These are phyloP conservation scores for Pholiota microspora DNA, from an alignment of 768 basidiomycete genomes.

Conservation along the genomic window DNA sequence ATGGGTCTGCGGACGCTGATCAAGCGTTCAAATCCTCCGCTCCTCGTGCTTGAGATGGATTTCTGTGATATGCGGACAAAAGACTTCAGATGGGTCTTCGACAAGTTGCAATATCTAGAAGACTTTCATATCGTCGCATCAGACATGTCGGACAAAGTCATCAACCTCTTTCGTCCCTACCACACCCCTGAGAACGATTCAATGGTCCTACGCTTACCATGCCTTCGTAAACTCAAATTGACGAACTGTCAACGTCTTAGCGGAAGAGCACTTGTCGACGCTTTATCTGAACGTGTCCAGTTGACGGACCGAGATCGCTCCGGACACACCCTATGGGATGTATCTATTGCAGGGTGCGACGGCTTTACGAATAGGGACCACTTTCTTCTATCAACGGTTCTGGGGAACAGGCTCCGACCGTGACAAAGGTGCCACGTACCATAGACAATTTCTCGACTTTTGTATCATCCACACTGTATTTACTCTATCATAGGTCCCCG, in stretches of 20 bases:
- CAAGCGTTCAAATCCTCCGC: constrained; percentile 56
- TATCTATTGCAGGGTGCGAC: constrained; percentile 39
- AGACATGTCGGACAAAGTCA: constrained; percentile 77
- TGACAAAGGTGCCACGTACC: neutral
- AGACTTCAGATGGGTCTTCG: constrained; percentile 71
- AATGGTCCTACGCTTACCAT: constrained; percentile 50
- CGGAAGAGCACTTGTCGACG: constrained; percentile 55
- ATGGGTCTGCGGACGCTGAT: constrained; percentile 75
- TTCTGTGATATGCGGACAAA: constrained; percentile 83
- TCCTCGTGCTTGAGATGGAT: constrained; percentile 72
- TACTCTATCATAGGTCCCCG: neutral
- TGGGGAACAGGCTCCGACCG: constrained; percentile 27
- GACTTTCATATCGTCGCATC: constrained; percentile 76
- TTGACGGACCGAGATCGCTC: constrained; percentile 32
- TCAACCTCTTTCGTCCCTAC: constrained; percentile 53
- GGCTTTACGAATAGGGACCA: constrained; percentile 28
- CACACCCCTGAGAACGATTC: constrained; percentile 5
- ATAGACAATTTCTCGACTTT: neutral
- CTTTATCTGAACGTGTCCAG: constrained; percentile 45
- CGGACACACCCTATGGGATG: constrained; percentile 27
- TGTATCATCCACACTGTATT: neutral
- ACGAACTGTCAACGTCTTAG: constrained; percentile 62
- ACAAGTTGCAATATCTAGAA: constrained; percentile 47
- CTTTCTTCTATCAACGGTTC: constrained; percentile 23
- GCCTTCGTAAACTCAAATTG: constrained; percentile 49